These are phyloP conservation scores for Delonix regia DNA, from an alignment of 306 rosid genomes.

Conservation along the genomic window DNA sequence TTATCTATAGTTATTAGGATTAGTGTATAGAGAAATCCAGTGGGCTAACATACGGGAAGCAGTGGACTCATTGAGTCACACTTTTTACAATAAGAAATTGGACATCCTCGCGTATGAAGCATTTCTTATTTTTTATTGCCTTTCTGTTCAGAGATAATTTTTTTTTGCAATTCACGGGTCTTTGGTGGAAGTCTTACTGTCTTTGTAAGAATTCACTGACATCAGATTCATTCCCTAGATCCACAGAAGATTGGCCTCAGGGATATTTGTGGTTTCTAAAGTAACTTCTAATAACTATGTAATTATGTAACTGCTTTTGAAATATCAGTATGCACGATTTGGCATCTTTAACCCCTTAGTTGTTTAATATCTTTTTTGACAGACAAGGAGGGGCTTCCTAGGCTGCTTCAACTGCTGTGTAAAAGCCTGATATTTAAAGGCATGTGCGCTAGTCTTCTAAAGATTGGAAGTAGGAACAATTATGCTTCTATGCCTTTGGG, in stretches of 20 bases:
- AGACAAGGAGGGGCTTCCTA: conserved; percentile 78
- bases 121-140: not conserved
- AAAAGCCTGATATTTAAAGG: conserved; percentile 50
- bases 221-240: conserved; percentile 40
- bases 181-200: not conserved
- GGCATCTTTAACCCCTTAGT: not conserved
- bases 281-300: not conserved
- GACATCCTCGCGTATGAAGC: not conserved
- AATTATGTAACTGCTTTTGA: not conserved
- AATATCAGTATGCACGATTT: not conserved
- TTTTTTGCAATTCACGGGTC: not conserved
- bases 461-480: conserved; percentile 27
- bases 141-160: not conserved
- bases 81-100: not conserved
- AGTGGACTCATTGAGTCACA: not conserved
- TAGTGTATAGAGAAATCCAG: not conserved
- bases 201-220: not conserved
- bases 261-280: conserved; percentile 11
- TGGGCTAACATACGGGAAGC: not conserved
- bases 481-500: conserved; percentile 29
- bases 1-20: not conserved
- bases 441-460: conserved; percentile 24
- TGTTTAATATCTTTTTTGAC: conserved; percentile 6
- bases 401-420: conserved; percentile 93
- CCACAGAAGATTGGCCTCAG: not conserved